These are phyloP conservation scores for Leishmania aethiopica DNA, from an alignment of 208 protist species.

Conservation along the genomic window DNA sequence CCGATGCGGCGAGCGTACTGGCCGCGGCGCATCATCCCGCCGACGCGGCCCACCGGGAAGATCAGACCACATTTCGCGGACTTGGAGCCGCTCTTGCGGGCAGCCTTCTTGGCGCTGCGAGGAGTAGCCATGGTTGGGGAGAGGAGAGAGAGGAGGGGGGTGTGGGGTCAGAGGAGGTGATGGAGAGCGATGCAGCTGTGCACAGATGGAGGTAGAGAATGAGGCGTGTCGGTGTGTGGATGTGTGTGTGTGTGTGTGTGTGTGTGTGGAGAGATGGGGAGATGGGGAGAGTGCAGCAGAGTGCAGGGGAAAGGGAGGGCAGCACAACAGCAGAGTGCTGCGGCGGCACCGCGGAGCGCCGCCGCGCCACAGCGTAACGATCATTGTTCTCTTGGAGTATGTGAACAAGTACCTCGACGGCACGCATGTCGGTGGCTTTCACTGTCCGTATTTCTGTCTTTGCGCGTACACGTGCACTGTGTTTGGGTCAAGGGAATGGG, in stretches of 20 bases:
- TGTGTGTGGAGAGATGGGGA: not conserved
- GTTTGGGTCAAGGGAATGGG: not conserved
- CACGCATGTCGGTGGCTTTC: not conserved
- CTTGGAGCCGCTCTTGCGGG: conserved; percentile 76
- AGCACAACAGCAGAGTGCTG: not conserved
- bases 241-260: not conserved
- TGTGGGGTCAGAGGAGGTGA: not conserved
- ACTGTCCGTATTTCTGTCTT: not conserved
- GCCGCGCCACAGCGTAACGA: not conserved
- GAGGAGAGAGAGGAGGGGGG: not conserved
- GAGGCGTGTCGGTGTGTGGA: not conserved
- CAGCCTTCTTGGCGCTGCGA: conserved; percentile 72
- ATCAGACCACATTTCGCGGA: conserved; percentile 97
- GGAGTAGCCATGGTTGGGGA: conserved; percentile 57
- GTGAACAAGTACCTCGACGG: not conserved
- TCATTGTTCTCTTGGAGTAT: not conserved
- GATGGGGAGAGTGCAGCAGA: not conserved
- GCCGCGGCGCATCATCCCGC: conserved; percentile 95
- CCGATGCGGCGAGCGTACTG: conserved; percentile 97
- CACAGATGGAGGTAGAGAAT: not conserved
- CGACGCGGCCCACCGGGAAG: conserved; percentile 99
- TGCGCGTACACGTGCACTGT: not conserved
- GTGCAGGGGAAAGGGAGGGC: too few species aligned
- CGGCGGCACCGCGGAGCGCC: not conserved
- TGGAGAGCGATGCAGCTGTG: not conserved